Conservation (phyloP, 2,329 filamentous ascomycete species). For the Apiospora phragmitis region DNA sequence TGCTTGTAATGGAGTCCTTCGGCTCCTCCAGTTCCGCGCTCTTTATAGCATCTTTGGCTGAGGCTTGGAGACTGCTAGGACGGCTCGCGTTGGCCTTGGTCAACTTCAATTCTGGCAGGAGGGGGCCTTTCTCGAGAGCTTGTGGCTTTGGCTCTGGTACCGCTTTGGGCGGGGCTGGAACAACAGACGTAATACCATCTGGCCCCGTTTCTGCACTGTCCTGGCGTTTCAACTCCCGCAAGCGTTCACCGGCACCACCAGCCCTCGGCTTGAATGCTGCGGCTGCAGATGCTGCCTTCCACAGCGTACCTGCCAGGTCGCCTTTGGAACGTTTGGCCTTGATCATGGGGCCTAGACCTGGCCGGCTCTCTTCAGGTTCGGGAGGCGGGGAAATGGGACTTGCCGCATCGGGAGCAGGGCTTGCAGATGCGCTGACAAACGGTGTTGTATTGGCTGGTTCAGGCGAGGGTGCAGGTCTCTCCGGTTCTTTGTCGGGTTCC, state of each 20-base stretch:
- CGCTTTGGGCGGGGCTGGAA: slow-evolving; percentile 70
- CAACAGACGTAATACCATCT: slow-evolving; percentile 87
- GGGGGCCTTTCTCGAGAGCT: slow-evolving; percentile 34
- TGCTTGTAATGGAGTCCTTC: slow-evolving; percentile 65
- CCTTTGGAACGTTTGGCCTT: slow-evolving; percentile 72
- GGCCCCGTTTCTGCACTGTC: slow-evolving; percentile 65
- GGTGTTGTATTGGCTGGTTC: slow-evolving; percentile 20
- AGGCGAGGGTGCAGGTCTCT: slow-evolving; percentile 5
- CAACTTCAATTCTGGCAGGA: slow-evolving; percentile 59
- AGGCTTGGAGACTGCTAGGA: slow-evolving; percentile 41
- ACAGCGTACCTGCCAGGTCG: slow-evolving; percentile 75
- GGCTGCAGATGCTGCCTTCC: slow-evolving; percentile 76
- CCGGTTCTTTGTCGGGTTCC: slow-evolving; percentile 12
- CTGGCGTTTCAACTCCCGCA: slow-evolving; percentile 62
- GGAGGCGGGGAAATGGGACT: slow-evolving; percentile 12
- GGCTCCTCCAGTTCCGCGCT: slow-evolving; percentile 43
- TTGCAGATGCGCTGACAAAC: slow-evolving; percentile 23
- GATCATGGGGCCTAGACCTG: slow-evolving; percentile 88
- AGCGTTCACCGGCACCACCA: slow-evolving; percentile 80
- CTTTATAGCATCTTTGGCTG: slow-evolving; percentile 32
- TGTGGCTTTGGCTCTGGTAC: slow-evolving; percentile 38
- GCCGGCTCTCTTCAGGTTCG: slow-evolving; percentile 50
- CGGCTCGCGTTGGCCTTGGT: slow-evolving; percentile 48
- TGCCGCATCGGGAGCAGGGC: slow-evolving; percentile 28
- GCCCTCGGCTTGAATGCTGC: slow-evolving; percentile 80